phyloP scores from a whole-genome alignment of 116 monocot species.

The Papilionanthe hybrid region DNA sequence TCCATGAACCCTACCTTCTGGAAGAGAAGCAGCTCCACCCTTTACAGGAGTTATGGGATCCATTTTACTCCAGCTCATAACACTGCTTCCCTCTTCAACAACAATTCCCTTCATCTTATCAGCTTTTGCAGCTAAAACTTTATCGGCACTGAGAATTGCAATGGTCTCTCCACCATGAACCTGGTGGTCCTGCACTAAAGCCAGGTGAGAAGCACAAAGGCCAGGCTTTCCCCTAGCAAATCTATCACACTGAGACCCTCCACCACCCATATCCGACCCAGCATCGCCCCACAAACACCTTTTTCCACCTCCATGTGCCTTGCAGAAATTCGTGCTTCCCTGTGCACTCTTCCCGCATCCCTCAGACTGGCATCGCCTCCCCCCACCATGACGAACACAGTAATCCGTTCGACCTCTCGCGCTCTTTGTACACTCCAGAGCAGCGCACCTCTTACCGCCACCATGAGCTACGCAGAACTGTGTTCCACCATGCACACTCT shows the following conservation, averaged over 20 bases:
- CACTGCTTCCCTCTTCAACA: neutral
- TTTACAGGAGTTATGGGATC: too few relatives aligned
- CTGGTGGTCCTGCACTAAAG: constrained; percentile 21
- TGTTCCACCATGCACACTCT: constrained; percentile 36
- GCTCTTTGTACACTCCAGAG: constrained; percentile 25
- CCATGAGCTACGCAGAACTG: constrained; percentile 38
- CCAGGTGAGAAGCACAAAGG: constrained; percentile 31
- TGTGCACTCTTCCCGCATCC: constrained; percentile 33
- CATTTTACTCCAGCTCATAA: too few relatives aligned
- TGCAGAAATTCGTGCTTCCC: constrained; percentile 39
- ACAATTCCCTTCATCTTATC: constrained; percentile 13
- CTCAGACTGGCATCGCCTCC: constrained; percentile 24
- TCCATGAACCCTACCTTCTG: constrained; percentile 45
- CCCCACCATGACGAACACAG: constrained; percentile 37
- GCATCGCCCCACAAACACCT: constrained; percentile 21
- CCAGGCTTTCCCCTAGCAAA: constrained; percentile 36
- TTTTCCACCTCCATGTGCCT: constrained; percentile 43
- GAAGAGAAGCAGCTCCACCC: neutral
- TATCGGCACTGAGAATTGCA: neutral
- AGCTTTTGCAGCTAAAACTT: neutral
- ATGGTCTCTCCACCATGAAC: constrained; percentile 28
- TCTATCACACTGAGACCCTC: constrained; percentile 25
- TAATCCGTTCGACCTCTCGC: constrained; percentile 36
- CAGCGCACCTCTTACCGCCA: constrained; percentile 36
- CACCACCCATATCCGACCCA: neutral